These are phyloP conservation scores for Wickerhamiella cacticola DNA, from an alignment of 805 yeast species.

Conservation along the genomic window DNA sequence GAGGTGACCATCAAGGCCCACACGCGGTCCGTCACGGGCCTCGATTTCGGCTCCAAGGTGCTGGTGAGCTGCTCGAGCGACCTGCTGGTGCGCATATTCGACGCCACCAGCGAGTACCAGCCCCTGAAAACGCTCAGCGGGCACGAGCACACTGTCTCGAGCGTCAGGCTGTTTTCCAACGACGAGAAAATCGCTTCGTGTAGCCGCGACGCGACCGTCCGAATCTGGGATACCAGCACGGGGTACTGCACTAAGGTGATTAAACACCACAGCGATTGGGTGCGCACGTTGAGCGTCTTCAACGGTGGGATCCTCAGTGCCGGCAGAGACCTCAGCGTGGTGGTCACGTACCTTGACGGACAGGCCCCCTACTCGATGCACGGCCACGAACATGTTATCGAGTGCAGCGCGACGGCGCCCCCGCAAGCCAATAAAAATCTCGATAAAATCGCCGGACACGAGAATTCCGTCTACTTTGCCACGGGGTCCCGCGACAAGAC, in stretches of 20 bases:
- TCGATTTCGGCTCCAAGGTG: conserved; percentile 43
- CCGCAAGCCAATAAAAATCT: conserved; percentile 35
- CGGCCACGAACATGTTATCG: conserved; percentile 77
- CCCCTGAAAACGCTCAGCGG: conserved; percentile 58
- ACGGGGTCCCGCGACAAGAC: conserved; percentile 72
- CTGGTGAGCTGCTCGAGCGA: conserved; percentile 44
- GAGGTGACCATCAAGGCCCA: conserved; percentile 61
- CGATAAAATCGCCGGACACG: conserved; percentile 34
- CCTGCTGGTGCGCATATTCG: conserved; percentile 58
- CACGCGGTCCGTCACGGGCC: conserved; percentile 49
- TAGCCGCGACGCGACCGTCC: conserved; percentile 83
- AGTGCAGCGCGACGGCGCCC: conserved; percentile 59
- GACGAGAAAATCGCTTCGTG: conserved; percentile 48
- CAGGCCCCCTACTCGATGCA: conserved; percentile 40
- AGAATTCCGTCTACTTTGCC: conserved; percentile 41
- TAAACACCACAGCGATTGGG: conserved; percentile 83
- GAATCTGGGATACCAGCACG: conserved; percentile 55
- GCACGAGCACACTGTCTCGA: conserved; percentile 77
- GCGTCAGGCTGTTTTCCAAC: conserved; percentile 33
- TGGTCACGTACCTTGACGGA: neutral
- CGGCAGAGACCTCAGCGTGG: conserved; percentile 18
- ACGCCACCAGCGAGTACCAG: conserved; percentile 21
- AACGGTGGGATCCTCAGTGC: conserved; percentile 15
- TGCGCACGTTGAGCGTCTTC: conserved; percentile 43
- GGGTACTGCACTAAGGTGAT: conserved; percentile 60